These are phyloP conservation scores for Brassica incana DNA, from an alignment of 345 rosid species.

Conservation along the genomic window DNA sequence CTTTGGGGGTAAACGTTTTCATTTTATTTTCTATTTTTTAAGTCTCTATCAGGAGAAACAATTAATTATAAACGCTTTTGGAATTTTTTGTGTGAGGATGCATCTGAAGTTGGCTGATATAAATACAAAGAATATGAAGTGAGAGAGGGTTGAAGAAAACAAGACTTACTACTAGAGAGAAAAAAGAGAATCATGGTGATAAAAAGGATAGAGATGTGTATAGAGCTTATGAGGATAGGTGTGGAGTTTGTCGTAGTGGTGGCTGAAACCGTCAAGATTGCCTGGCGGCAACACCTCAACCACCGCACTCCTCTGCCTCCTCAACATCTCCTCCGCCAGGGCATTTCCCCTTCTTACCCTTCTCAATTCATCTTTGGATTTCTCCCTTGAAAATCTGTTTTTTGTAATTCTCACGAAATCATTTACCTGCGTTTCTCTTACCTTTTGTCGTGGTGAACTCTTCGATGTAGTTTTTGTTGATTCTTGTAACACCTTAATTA, in stretches of 20 bases:
- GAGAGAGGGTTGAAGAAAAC: constrained; percentile 11
- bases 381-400: constrained; percentile 17
- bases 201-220: constrained; percentile 49
- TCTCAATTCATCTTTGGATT: constrained; percentile 33
- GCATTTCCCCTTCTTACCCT: constrained; percentile 30
- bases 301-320: constrained; percentile 34
- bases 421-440: not conserved
- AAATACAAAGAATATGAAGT: constrained; percentile 26
- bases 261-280: constrained; percentile 46
- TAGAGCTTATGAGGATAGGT: constrained; percentile 47
- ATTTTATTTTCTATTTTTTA: not conserved
- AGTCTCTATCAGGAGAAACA: constrained; percentile 3
- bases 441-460: not conserved
- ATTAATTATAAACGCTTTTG: not conserved
- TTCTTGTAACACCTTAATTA: constrained; percentile 23
- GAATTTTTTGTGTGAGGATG: not conserved
- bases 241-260: constrained; percentile 48
- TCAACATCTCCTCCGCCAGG: constrained; percentile 22
- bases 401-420: not conserved
- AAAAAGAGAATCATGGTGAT: constrained; percentile 43
- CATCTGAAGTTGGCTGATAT: constrained; percentile 11
- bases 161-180: not conserved
- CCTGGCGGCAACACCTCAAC: constrained; percentile 25
- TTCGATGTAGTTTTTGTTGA: constrained; percentile 7
- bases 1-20: not conserved